Evolutionary conservation across 805 yeast species (phyloP), one percentile per base, ranked within the genome.

Genomic region (Yarrowia sp.): DNA sequence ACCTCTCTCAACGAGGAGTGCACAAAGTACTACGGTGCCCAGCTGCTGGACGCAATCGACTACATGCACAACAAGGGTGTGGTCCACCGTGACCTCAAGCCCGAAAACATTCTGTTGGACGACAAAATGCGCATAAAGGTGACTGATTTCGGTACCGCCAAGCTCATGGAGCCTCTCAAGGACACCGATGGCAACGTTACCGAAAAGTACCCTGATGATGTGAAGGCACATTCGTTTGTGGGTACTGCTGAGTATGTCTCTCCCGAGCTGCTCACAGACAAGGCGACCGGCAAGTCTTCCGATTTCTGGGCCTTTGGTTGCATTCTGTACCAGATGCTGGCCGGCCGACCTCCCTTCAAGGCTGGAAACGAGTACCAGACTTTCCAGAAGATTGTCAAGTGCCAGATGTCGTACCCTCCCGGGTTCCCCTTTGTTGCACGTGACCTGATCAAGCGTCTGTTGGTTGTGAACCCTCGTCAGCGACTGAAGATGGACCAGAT

Each of bases 101-200:
- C 99, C 0, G 99, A 93, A 71, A 93, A 93, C 73, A 89, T 93
- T 57, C 75, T 93, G 69, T 83, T 95, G 53, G 93, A 89, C 72
- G 85, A 85, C 67, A 95, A 90, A 65, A 90, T 92, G 84, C 87
- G 90, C 71, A 77, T 95, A 66, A 91, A 92, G 83, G 87, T 95
- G 65, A 95, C 98, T 1, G 99, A 95, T 76, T 95, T 95, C 75
- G 99, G 99, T 10, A 96, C 98, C n/a, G 99, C 98, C 1, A 91
- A 90, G 74, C 78, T 90, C 5, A 77, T 90, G 14, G 84, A 83
- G 35, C 62, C 72, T 17, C 68, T 70, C 43, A 74, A 73, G 15
- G 69, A 69, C 15, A 38, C 47, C 10, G 60, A 65, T 32, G 69
- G 70, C 28, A 65, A 66, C 35, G 79, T 68, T 5, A 67, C 67